Base-by-base conservation (phyloP, 176 grass and related monocot genomes). In the Pontederia crassipes region DNA sequence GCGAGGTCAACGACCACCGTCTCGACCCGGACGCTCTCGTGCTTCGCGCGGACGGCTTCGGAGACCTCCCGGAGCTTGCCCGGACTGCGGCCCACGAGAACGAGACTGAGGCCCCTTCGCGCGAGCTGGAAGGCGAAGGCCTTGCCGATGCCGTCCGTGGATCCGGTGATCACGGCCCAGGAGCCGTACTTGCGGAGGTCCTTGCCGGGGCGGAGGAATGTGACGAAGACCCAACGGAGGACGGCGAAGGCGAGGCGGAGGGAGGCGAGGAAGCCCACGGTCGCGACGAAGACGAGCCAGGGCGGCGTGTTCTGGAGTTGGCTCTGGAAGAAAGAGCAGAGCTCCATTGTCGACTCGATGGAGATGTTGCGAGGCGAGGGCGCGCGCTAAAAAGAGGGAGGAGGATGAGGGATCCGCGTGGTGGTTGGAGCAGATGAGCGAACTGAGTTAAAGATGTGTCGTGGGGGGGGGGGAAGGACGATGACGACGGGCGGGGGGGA, bases 131-230 rank as follows among this genome's bases (percentile, higher is more conserved):
- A n/a, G 8, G 79, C 79, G 54, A 79, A 35, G 48, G 83, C 74
- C 4, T 55, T 62, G 17, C 84, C 79, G 55, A 87, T 74, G 55
- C 84, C 84, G 5, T 73, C 73, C 8, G 79, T 87, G 20, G 84
- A 70, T 5, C 64, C 64, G 24, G 64, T 67, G 16, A 85, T 68
- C 18, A 85, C 8, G n/a, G 82, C 82, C 82, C 77, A 80, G 11
- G 62, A 28, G 47, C 77, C 77, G 68, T 80, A 85, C 12, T 48
- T 15, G 4, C 13, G 54, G 20, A 49, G 53, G 48, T 54, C 51
- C 79, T 95, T 95, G 12, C 74, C 90, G 0, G 86, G 82, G 52
- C 90, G 90, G 56, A 95, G 86, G 73, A 89, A 95, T 46, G 64
- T 54, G 77, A 79, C 70, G 77, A 89, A 89, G 71, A 79, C 46